Evolutionary conservation across 2,329 filamentous ascomycete genomes (phyloP).

Genomic region (Paraphaeosphaeria sporulosa): DNA sequence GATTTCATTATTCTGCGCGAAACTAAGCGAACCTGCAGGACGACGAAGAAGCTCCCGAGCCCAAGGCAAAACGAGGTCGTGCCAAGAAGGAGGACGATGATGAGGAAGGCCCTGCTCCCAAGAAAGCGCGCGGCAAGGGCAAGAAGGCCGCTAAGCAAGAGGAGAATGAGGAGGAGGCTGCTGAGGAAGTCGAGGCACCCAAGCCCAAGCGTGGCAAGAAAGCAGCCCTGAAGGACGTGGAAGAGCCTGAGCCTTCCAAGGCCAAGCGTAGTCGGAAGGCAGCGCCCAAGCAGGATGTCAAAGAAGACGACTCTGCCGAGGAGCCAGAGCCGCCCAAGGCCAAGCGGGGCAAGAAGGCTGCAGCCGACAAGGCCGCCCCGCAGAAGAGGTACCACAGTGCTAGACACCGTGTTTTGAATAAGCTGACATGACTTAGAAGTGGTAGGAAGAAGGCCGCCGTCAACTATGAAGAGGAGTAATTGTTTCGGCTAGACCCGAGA

Average conservation of each 20-base stretch:
- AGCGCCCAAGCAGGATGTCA: slow-evolving; percentile 23
- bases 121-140: slow-evolving; percentile 37
- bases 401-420: not conserved
- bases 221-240: slow-evolving; percentile 2
- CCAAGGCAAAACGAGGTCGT: slow-evolving; percentile 54
- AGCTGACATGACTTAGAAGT: slow-evolving; percentile 25
- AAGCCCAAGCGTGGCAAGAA: slow-evolving; percentile 19
- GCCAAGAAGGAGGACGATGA: slow-evolving; percentile 27
- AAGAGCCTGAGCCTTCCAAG: slow-evolving; percentile 20
- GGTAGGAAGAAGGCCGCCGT: slow-evolving; percentile 36
- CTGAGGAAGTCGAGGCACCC: slow-evolving; percentile 31
- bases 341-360: slow-evolving; percentile 32
- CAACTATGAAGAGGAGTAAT: slow-evolving; percentile 29
- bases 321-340: slow-evolving; percentile 29
- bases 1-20: slow-evolving; percentile 7
- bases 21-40: slow-evolving; percentile 18
- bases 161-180: slow-evolving; percentile 22
- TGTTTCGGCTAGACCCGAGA: not conserved
- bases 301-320: slow-evolving; percentile 19
- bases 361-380: slow-evolving; percentile 27
- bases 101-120: slow-evolving; percentile 38
- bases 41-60: slow-evolving; percentile 39
- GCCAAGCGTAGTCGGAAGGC: slow-evolving; percentile 22
- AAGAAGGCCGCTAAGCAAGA: slow-evolving; percentile 39
- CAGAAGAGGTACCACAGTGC: slow-evolving; percentile 36